Base-by-base conservation (phyloP, 805 yeast genomes). In the Scheffersomyces spartinae region DNA sequence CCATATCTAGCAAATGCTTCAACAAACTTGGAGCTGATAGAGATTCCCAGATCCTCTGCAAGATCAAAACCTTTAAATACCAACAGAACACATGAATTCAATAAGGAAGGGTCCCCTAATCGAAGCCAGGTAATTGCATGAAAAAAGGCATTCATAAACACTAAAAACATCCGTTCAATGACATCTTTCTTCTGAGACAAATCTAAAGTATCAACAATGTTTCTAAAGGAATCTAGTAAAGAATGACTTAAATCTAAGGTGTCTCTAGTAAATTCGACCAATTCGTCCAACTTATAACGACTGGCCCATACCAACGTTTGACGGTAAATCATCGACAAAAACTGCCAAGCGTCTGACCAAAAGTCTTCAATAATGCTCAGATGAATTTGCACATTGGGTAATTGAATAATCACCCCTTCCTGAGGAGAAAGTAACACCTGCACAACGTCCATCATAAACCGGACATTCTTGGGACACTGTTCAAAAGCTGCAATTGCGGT, bases 201-300 rank as follows among this genome's bases (percentile, higher is more conserved):
- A n/a, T n/a, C n/a, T n/a, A n/a, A n/a, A n/a, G n/a, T 34, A 20
- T 44, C 49, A 18, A 37, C 23, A 9, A 55, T 31, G n/a, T 66
- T 57, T 31, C 74, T 59, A 40, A 69, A 79, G 2, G 86, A 71
- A 28, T 67, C 74, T n/a, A 86, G 45, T 17, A 86, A 52, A 2
- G 63, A 48, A 33, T 76, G 74, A 31, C 94, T 76, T 17, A 82
- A 59, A 38, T 86, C 95, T 26, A 88, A 60, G 0, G 83, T 75
- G 43, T 84, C 95, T 45, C 94, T 68, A 2, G 95, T 81, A 38
- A 84, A 86, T 29, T 85, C 94, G 21, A 76, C 67, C 38, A 83
- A 57, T 25, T 66, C 67, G 0, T 62, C 57, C 12, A 68, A 57
- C 15, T 68, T 68, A 38, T 73, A 76, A 18, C 55, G 50, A 2